phyloP scores from a whole-genome alignment of 139 green algal species.

The Volvox reticuliferus region DNA sequence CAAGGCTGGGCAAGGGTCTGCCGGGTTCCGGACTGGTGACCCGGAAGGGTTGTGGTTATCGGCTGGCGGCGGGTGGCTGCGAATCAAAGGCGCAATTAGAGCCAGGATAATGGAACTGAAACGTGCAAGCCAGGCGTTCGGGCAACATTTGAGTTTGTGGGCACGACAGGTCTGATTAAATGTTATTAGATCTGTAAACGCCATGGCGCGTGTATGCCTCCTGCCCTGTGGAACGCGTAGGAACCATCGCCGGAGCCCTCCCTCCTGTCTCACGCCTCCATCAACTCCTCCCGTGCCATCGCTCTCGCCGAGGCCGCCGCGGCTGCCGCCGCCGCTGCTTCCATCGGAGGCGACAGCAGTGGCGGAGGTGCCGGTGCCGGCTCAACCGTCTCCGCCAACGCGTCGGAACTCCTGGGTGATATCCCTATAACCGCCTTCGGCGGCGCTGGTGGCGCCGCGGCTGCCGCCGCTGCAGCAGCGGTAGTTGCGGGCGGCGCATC shows the following conservation, averaged over 20 bases:
- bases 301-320: neutral
- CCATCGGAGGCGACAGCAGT: neutral
- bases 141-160: no score
- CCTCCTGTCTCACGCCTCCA: neutral
- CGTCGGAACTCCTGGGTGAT: neutral
- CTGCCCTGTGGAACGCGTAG: neutral
- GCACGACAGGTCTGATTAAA: no score
- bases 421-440: neutral
- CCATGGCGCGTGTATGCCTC: no score
- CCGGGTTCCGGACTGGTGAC: no score
- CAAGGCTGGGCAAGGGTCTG: no score
- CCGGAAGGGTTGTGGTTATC: no score
- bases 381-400: neutral
- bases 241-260: constrained; percentile 5
- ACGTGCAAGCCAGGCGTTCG: no score
- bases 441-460: neutral
- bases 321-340: neutral
- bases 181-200: no score
- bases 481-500: neutral
- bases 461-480: neutral
- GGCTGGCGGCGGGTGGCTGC: no score
- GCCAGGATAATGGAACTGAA: no score
- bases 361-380: neutral
- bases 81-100: no score
- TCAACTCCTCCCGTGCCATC: neutral